Evolutionary conservation across 208 protist species (phyloP).

Genomic region (Angomonas ambiguus): DNA sequence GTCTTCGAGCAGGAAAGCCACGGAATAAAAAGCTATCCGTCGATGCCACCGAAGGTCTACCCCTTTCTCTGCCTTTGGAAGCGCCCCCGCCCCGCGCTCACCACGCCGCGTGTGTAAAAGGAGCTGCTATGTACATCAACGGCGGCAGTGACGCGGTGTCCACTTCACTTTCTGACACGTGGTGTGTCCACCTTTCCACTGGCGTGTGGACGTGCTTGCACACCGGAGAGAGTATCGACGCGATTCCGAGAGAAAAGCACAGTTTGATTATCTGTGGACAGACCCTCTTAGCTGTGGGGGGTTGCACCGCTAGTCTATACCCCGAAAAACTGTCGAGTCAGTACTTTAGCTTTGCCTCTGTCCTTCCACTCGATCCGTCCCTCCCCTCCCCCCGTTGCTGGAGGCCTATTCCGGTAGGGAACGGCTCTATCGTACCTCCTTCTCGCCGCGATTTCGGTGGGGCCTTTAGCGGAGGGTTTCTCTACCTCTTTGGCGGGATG

Average conservation of each 20-base stretch:
- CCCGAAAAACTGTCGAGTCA: conserved; percentile 38
- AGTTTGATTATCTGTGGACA: conserved; percentile 64
- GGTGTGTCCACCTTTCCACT: conserved; percentile 47
- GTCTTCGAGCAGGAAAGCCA: conserved; percentile 16
- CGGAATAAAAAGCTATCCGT: not conserved
- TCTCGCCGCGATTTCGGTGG: conserved; percentile 62
- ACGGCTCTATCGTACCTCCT: conserved; percentile 58
- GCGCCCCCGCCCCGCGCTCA: conserved; percentile 33
- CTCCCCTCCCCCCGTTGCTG: conserved; percentile 63
- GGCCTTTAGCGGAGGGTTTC: conserved; percentile 71
- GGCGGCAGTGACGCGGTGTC: conserved; percentile 38
- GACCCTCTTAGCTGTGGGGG: conserved; percentile 64
- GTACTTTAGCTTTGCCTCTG: conserved; percentile 69
- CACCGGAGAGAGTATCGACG: conserved; percentile 49
- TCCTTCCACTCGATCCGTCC: conserved; percentile 38
- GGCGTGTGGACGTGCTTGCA: conserved; percentile 58
- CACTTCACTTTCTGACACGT: conserved; percentile 60
- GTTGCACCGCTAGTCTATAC: conserved; percentile 43
- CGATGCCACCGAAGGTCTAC: not conserved
- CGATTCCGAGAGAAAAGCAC: conserved; percentile 63
- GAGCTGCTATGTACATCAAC: conserved; percentile 61
- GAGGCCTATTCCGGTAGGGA: conserved; percentile 80
- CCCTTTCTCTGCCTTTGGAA: not conserved
- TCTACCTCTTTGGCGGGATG: conserved; percentile 80
- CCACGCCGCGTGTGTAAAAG: conserved; percentile 61